A percentile compares a stretch with the other conserved stretches of the same genome.
phyloP scores from a whole-genome alignment of 2,329 filamentous ascomycete species.

The Fusarium sp. region DNA sequence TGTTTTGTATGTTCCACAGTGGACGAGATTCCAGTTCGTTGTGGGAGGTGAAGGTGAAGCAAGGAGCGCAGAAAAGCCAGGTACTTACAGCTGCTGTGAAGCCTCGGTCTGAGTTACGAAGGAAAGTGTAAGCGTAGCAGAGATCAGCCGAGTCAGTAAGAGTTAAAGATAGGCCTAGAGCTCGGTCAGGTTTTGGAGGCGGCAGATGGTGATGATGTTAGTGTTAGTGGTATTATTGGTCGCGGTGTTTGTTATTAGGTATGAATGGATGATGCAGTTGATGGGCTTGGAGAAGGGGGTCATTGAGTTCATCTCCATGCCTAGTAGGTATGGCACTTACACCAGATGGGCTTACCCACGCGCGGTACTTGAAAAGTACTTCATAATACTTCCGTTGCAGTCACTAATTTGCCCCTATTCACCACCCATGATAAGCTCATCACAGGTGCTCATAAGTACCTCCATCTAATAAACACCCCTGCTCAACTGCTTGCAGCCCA shows the following conservation, averaged over 20 bases:
- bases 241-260: constrained; percentile 19
- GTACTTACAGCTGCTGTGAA: neutral
- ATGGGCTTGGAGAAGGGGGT: constrained; percentile 29
- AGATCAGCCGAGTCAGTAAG: constrained; percentile 6
- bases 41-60: constrained; percentile 1
- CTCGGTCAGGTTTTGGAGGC: neutral
- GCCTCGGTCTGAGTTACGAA: neutral
- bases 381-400: neutral
- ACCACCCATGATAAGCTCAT: neutral
- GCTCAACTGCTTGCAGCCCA: constrained; percentile 36
- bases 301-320: constrained; percentile 23
- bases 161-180: neutral
- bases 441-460: constrained; percentile 11
- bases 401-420: neutral
- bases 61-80: neutral
- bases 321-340: constrained; percentile 42
- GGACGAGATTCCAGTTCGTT: constrained; percentile 1
- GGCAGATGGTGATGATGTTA: constrained; percentile 10
- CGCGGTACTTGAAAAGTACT: constrained; percentile 14
- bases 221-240: constrained; percentile 25
- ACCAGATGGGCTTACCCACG: constrained; percentile 15
- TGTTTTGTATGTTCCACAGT: constrained; percentile 9
- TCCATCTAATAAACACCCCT: neutral
- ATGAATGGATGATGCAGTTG: constrained; percentile 38
- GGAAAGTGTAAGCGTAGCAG: constrained; percentile 12